Evolutionary conservation across 352 stramenopile species (phyloP), one percentile per base, ranked within the genome.

Genomic region (Pythium phragmitis): DNA sequence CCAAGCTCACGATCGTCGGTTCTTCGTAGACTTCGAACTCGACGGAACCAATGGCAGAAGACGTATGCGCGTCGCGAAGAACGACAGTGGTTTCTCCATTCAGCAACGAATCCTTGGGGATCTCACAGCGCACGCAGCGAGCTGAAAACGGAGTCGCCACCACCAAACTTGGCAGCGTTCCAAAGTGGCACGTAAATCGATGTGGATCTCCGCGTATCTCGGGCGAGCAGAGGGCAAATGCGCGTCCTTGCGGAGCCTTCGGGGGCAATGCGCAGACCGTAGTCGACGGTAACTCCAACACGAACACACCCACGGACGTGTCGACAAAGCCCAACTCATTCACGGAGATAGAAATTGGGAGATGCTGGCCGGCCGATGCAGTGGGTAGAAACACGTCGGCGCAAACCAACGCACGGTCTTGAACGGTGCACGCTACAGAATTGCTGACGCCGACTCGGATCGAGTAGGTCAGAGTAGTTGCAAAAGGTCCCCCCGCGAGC

Each of bases 401-500:
- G n/a, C 57, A 65, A 26, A 65, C 17, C 17, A 65, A 41, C 36
- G 26, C 19, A 28, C 36, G 33, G 7, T 50, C 46, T 52, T 57
- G 57, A 41, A 48, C 34, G 21, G 17, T 16, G 48, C 43, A 66
- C 6, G 28, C 16, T n/a, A 13, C 26, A 26, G 26, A 33, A 19
- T 28, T 8, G n/a, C n/a, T 28, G 41, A 46, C 12, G 33, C 62
- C 62, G 23, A 68, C 46, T 42, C 16, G 30, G 6, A 68, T 43
- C 21, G 11, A 46, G 41, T 68, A 68, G 1, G 7, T 26, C 4
- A 48, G 52, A 8, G 16, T 46, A 13, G 47, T 9, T 21, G 47
- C 33, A 33, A 68, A 68, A 16, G 53, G 53, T 23, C 62, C 62
- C 37, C 62, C 62, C 47, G 21, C 30, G 16, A 68, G 50, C n/a